Evolutionary conservation across 179 eudicot species (phyloP).

Genomic region (Beta macrorhiza): DNA sequence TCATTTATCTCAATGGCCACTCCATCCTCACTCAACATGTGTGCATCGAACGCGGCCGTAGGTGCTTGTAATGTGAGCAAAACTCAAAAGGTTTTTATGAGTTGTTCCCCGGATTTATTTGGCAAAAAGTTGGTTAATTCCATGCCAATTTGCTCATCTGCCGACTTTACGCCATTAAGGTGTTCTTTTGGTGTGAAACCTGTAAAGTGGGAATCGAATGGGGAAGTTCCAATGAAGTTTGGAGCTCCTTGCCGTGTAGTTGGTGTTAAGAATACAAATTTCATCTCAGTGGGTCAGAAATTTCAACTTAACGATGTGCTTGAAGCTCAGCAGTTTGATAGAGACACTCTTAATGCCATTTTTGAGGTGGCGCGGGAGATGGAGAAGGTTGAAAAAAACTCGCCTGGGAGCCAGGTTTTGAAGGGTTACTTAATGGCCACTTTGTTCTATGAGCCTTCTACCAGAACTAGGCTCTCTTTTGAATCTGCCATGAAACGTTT

Average conservation of each 20-base stretch:
- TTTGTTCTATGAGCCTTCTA: slow-evolving; percentile 95
- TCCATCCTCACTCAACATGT: slow-evolving; percentile 42
- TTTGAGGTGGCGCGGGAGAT: slow-evolving; percentile 85
- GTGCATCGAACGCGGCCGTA: slow-evolving; percentile 31
- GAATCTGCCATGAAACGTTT: slow-evolving; percentile 97
- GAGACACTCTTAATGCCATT: slow-evolving; percentile 77
- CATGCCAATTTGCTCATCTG: slow-evolving; percentile 12
- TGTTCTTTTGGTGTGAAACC: slow-evolving; percentile 17
- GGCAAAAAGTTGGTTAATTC: slow-evolving; percentile 20
- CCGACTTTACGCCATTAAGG: slow-evolving; percentile 19
- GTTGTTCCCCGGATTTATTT: slow-evolving; percentile 20
- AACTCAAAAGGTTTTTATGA: slow-evolving; percentile 21
- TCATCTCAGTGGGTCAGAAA: slow-evolving; percentile 51
- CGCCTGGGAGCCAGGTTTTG: slow-evolving; percentile 66
- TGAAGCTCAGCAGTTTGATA: slow-evolving; percentile 84
- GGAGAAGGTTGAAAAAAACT: slow-evolving; percentile 82
- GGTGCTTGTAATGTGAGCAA: slow-evolving; percentile 27
- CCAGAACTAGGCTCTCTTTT: slow-evolving; percentile 94
- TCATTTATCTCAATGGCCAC: slow-evolving; percentile 39
- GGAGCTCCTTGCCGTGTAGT: slow-evolving; percentile 45
- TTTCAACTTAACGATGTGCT: slow-evolving; percentile 82
- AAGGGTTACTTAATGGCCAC: slow-evolving; percentile 96
- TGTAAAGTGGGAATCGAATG: slow-evolving; percentile 20
- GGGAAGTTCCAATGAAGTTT: slow-evolving; percentile 18
- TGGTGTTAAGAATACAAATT: slow-evolving; percentile 30